Percentiles rank a stretch among this genome's conserved stretches.
These are phyloP conservation scores for Amaranthus tricolor DNA, from an alignment of 179 eudicot species.

Conservation along the genomic window DNA sequence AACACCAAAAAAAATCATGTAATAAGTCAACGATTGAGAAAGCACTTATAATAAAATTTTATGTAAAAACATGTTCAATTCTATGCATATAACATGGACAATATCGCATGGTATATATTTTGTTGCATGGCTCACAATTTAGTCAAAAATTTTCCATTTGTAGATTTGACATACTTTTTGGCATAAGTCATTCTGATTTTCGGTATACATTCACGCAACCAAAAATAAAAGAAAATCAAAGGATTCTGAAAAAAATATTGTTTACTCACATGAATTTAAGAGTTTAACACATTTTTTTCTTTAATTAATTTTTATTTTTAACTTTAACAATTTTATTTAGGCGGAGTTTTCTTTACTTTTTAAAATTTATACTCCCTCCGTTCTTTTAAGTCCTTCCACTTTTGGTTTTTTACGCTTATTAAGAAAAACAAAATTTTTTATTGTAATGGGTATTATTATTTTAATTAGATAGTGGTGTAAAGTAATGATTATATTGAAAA, in stretches of 20 bases:
- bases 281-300: background rate
- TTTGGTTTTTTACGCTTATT: too few relatives aligned
- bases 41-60: slow-evolving; percentile 18
- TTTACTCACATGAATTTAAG: background rate
- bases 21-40: slow-evolving; percentile 30
- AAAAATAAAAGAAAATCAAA: background rate
- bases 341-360: too few relatives aligned
- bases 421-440: too few relatives aligned
- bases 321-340: too few relatives aligned
- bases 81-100: slow-evolving; percentile 20
- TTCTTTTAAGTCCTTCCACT: too few relatives aligned
- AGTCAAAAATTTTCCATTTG: slow-evolving; percentile 5
- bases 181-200: slow-evolving; percentile 23
- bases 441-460: too few relatives aligned
- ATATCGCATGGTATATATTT: background rate
- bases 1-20: slow-evolving; percentile 7
- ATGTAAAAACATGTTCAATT: slow-evolving; percentile 18
- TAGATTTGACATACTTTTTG: slow-evolving; percentile 10
- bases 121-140: slow-evolving; percentile 21
- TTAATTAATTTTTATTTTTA: too few relatives aligned
- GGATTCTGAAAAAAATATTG: background rate
- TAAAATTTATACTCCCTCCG: too few relatives aligned
- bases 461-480: too few relatives aligned
- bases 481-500: too few relatives aligned
- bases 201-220: background rate